Evolutionary conservation across 1,284 basidiomycete species (phyloP), one percentile per base, ranked within the genome.

Genomic region (Fomitopsis pinicola): DNA sequence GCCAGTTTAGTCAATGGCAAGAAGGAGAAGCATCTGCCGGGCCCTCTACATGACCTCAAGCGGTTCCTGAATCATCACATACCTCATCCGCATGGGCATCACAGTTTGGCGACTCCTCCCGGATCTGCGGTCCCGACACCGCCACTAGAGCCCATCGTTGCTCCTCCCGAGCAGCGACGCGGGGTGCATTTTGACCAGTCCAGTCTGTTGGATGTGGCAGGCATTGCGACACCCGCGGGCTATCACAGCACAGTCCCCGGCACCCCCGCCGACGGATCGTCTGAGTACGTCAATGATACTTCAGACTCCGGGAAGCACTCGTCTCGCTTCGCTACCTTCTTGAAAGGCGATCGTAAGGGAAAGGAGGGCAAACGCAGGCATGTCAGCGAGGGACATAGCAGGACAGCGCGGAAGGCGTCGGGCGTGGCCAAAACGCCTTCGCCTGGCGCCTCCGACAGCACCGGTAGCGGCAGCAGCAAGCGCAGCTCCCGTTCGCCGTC

Each of bases 11-110:
- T 63, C 62, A 40, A 60, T 5, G 53, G 64, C 61, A 73, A 69
- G 67, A 64, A 64, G 33, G 57, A 62, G 26, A 76, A 73, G 65
- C 70, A 73, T 60, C 78, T 82, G 61, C 81, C 82, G 63, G 87
- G 92, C 0, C 89, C 93, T 3, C 82, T 97, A 56, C 87, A 92
- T 75, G 95, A 97, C 74, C 85, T 97, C 68, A 94, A 94, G 71
- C 90, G 94, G 36, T 96, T 97, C 79, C 83, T 97, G 63, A 92
- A 95, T 76, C 86, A 92, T 75, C 92, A 95, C 76, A 89, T 95
- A 58, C 87, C 87, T 62, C 87, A 91, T 63, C 86, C 87, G 61
- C 87, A 90, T 62, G 68, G 67, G 56, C 69, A 70, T 33, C 61
- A 67, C 54, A 61, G 63, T 30, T 46, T 55, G 22, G 56, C 64